These are phyloP conservation scores for Caryopteris hybrid DNA, from an alignment of 305 asterid genomes.

Conservation along the genomic window DNA sequence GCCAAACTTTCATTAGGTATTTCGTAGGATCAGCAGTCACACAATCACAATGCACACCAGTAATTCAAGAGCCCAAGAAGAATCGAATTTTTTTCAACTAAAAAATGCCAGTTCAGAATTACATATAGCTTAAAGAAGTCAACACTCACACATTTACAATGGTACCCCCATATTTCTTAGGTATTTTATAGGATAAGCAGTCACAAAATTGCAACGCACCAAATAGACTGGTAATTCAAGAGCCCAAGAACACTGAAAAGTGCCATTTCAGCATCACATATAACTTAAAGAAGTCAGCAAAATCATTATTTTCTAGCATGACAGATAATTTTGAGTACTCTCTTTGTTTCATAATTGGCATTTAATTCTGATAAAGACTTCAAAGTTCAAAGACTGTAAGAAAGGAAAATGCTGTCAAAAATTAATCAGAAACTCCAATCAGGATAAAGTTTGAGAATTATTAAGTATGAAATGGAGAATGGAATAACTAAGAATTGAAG, in stretches of 20 bases:
- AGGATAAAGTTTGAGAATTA: too few species aligned
- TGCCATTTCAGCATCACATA: too few species aligned
- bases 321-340: neutral
- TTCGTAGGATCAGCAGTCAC: slow-evolving; percentile 9
- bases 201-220: too few species aligned
- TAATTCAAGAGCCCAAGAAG: neutral
- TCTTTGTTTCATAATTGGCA: neutral
- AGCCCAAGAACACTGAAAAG: too few species aligned
- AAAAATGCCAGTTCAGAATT: neutral
- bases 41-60: slow-evolving; percentile 6
- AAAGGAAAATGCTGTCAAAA: neutral
- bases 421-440: neutral
- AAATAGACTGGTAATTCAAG: too few species aligned
- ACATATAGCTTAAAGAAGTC: neutral
- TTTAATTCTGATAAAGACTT: neutral
- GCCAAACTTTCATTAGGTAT: slow-evolving; percentile 8
- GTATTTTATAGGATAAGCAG: too few species aligned
- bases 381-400: neutral
- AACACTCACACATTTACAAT: too few species aligned
- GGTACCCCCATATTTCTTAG: too few species aligned
- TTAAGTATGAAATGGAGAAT: too few species aligned
- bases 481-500: too few species aligned
- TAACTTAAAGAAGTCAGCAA: too few species aligned
- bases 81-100: neutral
- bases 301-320: neutral